A percentile compares a stretch with the other conserved stretches of the same genome.
Conservation (phyloP, 768 basidiomycete genomes). For the Leccinum disarticulatum region DNA sequence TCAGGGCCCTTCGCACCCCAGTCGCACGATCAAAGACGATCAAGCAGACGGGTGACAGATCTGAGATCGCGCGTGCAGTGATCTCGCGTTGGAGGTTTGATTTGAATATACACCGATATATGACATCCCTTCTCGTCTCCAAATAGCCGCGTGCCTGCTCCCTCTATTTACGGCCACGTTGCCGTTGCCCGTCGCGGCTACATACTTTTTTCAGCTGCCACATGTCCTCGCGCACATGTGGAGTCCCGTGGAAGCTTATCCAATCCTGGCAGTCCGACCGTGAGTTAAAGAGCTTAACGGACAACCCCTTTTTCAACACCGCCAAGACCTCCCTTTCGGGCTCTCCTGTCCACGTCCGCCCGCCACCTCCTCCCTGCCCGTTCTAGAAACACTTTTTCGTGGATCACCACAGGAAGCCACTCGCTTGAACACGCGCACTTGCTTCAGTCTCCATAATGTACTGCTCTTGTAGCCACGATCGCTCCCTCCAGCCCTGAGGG, state of each 20-base stretch:
- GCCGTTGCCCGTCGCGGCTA: conserved; percentile 46
- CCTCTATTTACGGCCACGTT: conserved; percentile 41
- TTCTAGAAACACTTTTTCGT: conserved; percentile 15
- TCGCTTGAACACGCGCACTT: not conserved
- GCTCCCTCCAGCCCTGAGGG: conserved; percentile 15
- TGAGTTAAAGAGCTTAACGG: conserved; percentile 47
- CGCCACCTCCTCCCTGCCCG: not conserved
- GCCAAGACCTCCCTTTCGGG: conserved; percentile 12
- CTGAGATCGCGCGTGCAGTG: conserved; percentile 36
- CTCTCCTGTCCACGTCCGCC: conserved; percentile 16
- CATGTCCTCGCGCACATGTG: conserved; percentile 35
- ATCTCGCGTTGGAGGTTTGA: conserved; percentile 43
- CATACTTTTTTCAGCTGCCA: conserved; percentile 33
- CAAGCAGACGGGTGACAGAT: conserved; percentile 38
- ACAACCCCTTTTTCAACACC: conserved; percentile 30
- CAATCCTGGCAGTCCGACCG: conserved; percentile 27
- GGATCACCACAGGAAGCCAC: conserved; percentile 29
- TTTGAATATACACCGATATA: conserved; percentile 39
- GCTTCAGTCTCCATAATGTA: conserved; percentile 5
- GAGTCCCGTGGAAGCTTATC: conserved; percentile 39
- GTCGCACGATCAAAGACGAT: conserved; percentile 68
- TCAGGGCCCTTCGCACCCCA: conserved; percentile 43
- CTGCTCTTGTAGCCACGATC: conserved; percentile 5
- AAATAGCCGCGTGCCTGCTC: conserved; percentile 59
- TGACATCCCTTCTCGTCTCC: conserved; percentile 38